Base-by-base conservation (phyloP, 768 basidiomycete species). In the Naganishia randhawae region DNA sequence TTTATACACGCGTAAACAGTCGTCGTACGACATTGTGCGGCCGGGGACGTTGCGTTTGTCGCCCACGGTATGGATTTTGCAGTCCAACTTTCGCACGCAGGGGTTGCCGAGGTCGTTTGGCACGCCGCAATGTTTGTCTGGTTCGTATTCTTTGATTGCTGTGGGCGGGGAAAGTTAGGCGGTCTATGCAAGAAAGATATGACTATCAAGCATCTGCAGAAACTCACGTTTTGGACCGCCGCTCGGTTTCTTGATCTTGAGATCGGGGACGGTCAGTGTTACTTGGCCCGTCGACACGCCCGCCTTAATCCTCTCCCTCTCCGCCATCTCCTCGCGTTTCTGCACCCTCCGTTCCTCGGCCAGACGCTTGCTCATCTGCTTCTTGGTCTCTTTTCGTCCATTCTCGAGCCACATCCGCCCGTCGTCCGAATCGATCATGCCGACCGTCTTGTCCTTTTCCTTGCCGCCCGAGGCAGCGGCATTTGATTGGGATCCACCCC, bases 301-400 rank as follows among this genome's bases (percentile, higher is more conserved):
- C n/a, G 14, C 54, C 65, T 61, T 63, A 54, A 51, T 31, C 51
- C 50, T 41, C 42, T 27, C 65, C 65, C 61, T 4, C 42, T 39
- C 64, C 89, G 71, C 87, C 87, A 57, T 82, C 77, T 66, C 79
- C 33, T 55, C 81, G 35, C 78, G 74, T 66, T 78, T 76, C 41
- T 81, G 39, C 27, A 45, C 61, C 61, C 61, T 41, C 19, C 61
- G 14, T 31, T 63, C 61, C 25, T 63, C 41, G 17, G 61, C 61
- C 41, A 63, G 27, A 19, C 61, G 39, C 29, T 63, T 63, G 29
- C 41, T 50, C 61, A 63, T 63, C 41, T 63, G 61, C 45, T 63
- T 63, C 61, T 63, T 63, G 22, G 61, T 63, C 39, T 63, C 61
- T 22, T 63, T 63, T 4, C 61, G 39, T 63, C 61, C 61, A 33